A percentile compares a stretch with the other conserved stretches of the same genome.
These are phyloP conservation scores for Hymenochaete sp. DNA, from an alignment of 1,284 basidiomycete genomes.

Conservation along the genomic window DNA sequence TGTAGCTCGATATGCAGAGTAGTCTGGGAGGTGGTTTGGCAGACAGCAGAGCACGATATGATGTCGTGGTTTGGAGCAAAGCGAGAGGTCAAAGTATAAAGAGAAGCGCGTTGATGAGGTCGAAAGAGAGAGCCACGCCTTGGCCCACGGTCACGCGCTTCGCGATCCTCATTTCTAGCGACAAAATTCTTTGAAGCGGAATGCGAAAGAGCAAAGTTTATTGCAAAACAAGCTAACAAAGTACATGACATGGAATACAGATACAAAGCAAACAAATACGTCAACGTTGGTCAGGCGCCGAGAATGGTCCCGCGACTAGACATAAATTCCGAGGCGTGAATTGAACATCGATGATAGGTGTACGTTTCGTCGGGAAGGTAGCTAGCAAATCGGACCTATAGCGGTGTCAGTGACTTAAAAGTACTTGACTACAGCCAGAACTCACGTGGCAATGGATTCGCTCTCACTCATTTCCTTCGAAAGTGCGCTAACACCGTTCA, in stretches of 20 bases:
- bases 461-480: conserved; percentile 32
- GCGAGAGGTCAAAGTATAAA: no score
- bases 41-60: no score
- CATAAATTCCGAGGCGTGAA: conserved; percentile 94
- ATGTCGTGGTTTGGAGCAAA: no score
- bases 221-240: neutral
- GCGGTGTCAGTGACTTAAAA: conserved; percentile 14
- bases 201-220: neutral
- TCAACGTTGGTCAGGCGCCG: conserved; percentile 43
- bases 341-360: conserved; percentile 85
- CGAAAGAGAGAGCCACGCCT: no score
- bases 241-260: neutral
- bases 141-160: no score
- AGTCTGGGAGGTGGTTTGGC: neutral
- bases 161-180: no score
- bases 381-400: conserved; percentile 78
- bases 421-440: conserved; percentile 17
- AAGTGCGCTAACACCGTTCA: conserved; percentile 22
- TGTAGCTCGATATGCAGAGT: neutral
- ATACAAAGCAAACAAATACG: conserved; percentile 3
- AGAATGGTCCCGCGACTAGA: conserved; percentile 72
- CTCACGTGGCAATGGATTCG: conserved; percentile 56
- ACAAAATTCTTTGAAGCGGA: no score
- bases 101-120: no score
- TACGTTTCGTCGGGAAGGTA: conserved; percentile 92